A percentile compares a stretch with the other conserved stretches of the same genome.
Conservation (phyloP, 2,329 filamentous ascomycete genomes). For the Xylariaceae sp. region DNA sequence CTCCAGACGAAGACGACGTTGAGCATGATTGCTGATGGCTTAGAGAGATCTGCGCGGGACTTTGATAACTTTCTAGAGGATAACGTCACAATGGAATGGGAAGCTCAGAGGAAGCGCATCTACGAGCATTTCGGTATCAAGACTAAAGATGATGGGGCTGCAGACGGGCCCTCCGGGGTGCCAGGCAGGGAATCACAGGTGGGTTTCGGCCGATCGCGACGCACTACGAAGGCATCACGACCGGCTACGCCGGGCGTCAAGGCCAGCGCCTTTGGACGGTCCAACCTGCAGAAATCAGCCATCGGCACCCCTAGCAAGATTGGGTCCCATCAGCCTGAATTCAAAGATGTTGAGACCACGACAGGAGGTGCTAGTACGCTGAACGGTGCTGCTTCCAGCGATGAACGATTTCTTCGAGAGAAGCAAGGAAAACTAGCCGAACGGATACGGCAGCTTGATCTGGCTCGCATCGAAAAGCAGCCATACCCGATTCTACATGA, state of each 20-base stretch:
- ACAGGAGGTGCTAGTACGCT: constrained; percentile 51
- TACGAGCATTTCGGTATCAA: constrained; percentile 96
- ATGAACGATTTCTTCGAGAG: constrained; percentile 77
- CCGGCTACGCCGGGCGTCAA: constrained; percentile 42
- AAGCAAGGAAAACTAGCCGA: constrained; percentile 82
- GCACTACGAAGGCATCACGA: constrained; percentile 46
- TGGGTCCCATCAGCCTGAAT: constrained; percentile 65
- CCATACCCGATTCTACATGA: constrained; percentile 76
- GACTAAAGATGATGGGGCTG: constrained; percentile 52
- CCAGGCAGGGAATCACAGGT: constrained; percentile 53
- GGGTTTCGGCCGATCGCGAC: constrained; percentile 63
- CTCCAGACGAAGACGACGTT: constrained; percentile 89
- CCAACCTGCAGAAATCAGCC: constrained; percentile 78
- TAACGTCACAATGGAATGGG: constrained; percentile 94
- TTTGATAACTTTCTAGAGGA: constrained; percentile 95
- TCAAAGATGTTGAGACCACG: constrained; percentile 68
- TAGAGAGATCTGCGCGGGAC: constrained; percentile 85
- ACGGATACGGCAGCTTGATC: constrained; percentile 78
- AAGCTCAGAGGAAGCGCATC: constrained; percentile 87
- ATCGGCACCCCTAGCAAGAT: constrained; percentile 78
- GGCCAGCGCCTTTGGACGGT: constrained; percentile 64
- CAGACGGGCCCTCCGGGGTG: constrained; percentile 36
- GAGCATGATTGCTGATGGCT: constrained; percentile 88
- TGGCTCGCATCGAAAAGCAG: constrained; percentile 65
- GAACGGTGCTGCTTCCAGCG: constrained; percentile 56